phyloP scores from a whole-genome alignment of 768 basidiomycete species.

The Mycena indigotica region DNA sequence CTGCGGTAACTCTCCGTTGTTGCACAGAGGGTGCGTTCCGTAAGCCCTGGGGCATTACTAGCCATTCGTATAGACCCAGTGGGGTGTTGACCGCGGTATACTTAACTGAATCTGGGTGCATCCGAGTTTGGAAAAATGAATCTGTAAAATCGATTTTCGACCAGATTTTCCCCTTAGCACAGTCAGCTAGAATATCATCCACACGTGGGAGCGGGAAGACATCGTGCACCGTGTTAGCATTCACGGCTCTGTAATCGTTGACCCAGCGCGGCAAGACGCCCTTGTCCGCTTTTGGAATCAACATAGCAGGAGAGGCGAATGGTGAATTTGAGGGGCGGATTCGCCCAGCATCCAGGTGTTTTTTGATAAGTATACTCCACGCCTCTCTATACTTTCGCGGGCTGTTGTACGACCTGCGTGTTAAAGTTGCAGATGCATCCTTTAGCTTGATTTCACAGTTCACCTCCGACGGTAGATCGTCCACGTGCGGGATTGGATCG shows the following conservation, averaged over 20 bases:
- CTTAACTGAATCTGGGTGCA: constrained; percentile 30
- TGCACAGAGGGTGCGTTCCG: constrained; percentile 38
- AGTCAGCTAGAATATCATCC: constrained; percentile 34
- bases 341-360: constrained; percentile 32
- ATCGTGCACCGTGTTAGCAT: too few relatives aligned
- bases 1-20: constrained; percentile 34
- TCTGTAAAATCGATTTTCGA: constrained; percentile 44
- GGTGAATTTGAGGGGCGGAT: constrained; percentile 27
- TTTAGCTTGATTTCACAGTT: constrained; percentile 24
- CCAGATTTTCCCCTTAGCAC: constrained; percentile 37
- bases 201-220: too few relatives aligned
- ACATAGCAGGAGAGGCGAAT: constrained; percentile 33
- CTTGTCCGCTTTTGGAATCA: constrained; percentile 36
- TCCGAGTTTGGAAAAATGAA: constrained; percentile 40
- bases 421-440: constrained; percentile 24
- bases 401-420: constrained; percentile 23
- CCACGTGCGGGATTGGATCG: constrained; percentile 22
- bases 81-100: constrained; percentile 38
- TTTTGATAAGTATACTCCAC: constrained; percentile 30
- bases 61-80: constrained; percentile 41
- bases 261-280: constrained; percentile 28
- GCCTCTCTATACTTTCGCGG: constrained; percentile 33
- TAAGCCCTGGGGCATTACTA: constrained; percentile 42
- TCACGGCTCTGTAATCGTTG: constrained; percentile 29
- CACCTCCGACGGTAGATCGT: constrained; percentile 23